Evolutionary conservation across 2,329 filamentous ascomycete genomes (phyloP).

Genomic region (Bipolaris gigantea): DNA sequence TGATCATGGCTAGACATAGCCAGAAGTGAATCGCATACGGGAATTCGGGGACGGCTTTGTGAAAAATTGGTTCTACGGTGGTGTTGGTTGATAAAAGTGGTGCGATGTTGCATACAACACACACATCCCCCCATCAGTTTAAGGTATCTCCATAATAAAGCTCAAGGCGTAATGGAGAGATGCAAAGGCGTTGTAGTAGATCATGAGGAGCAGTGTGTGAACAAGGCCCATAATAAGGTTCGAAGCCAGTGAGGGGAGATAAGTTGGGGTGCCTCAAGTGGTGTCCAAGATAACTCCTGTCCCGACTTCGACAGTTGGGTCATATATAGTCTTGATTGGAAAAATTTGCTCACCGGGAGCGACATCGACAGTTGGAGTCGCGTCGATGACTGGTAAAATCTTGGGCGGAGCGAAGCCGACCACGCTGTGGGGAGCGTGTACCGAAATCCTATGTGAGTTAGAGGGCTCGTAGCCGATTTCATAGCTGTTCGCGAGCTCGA

Average conservation of each 20-base stretch:
- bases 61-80: accelerated
- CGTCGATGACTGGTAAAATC: no score
- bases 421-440: neutral
- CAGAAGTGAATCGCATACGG: neutral
- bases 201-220: neutral
- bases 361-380: no score
- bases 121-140: neutral
- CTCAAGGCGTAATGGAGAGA: neutral
- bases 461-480: no score
- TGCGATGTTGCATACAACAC: neutral
- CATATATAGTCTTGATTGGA: neutral
- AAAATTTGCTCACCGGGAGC: neutral
- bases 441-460: no score
- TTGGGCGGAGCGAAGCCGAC: neutral
- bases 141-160: no score
- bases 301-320: neutral
- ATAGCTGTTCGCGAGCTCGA: neutral
- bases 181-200: neutral
- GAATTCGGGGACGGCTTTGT: neutral
- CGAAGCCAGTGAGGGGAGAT: neutral
- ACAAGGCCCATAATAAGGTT: neutral
- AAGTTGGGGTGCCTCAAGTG: neutral
- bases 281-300: neutral
- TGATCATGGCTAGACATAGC: neutral
- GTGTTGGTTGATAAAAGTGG: neutral